Conservation (phyloP, 768 basidiomycete genomes). For the Amanita polypyramis region DNA sequence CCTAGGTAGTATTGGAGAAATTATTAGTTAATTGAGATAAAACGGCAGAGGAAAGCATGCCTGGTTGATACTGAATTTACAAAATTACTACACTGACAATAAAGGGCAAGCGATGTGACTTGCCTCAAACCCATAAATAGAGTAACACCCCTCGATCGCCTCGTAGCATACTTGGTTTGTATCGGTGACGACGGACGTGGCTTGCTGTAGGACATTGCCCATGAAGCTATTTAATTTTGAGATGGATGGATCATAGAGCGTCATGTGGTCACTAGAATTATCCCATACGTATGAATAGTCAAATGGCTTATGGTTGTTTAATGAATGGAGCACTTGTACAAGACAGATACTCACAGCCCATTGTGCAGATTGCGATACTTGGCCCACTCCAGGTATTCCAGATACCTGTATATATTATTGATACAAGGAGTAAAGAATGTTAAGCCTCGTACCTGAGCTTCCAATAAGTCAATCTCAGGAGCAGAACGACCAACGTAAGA, state of each 20-base stretch:
- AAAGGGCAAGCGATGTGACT: constrained; percentile 10
- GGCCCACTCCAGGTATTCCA: constrained; percentile 40
- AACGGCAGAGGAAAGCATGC: constrained; percentile 12
- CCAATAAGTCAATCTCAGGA: constrained; percentile 84
- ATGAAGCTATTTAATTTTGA: constrained; percentile 52
- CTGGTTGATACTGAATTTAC: constrained; percentile 27
- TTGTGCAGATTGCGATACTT: constrained; percentile 77
- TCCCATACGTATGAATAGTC: constrained; percentile 59
- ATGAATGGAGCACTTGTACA: constrained; percentile 6
- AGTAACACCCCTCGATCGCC: constrained; percentile 42
- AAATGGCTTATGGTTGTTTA: constrained; percentile 41
- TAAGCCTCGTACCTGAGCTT: constrained; percentile 44
- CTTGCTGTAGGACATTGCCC: constrained; percentile 67
- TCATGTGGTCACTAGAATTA: constrained; percentile 46
- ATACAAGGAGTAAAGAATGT: constrained; percentile 8
- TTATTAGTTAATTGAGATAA: constrained; percentile 10
- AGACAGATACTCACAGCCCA: constrained; percentile 44
- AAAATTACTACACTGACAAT: not conserved
- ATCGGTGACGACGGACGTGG: constrained; percentile 58
- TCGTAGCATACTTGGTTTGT: constrained; percentile 69
- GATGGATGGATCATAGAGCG: constrained; percentile 40
- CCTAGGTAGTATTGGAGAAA: constrained; percentile 28
- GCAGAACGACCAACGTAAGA: constrained; percentile 69
- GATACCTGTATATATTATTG: constrained; percentile 17
- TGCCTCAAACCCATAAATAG: constrained; percentile 69